Conservation (phyloP, 768 basidiomycete species). For the Tephrocybe sp. region DNA sequence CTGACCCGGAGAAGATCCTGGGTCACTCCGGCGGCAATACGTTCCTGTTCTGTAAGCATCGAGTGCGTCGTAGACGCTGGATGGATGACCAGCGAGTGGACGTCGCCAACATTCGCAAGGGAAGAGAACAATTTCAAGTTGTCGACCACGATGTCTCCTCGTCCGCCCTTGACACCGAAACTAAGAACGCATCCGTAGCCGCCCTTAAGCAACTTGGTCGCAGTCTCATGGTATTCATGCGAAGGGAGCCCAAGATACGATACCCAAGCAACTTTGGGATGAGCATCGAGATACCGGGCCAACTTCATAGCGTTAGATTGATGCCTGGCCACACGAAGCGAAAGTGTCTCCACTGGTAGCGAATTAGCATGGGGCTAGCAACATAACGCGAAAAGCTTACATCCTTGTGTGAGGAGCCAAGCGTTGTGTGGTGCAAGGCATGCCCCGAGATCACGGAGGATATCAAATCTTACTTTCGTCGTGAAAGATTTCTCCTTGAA, state of each 20-base stretch:
- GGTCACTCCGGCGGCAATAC: slow-evolving; percentile 46
- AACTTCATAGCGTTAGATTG: slow-evolving; percentile 47
- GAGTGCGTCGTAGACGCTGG: slow-evolving; percentile 59
- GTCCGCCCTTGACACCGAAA: slow-evolving; percentile 56
- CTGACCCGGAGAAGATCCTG: slow-evolving; percentile 55
- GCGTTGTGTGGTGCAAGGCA: slow-evolving; percentile 54
- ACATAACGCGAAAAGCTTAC: not conserved
- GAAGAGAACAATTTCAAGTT: slow-evolving; percentile 33
- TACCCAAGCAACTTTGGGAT: slow-evolving; percentile 61
- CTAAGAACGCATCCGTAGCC: slow-evolving; percentile 58
- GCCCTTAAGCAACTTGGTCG: slow-evolving; percentile 39
- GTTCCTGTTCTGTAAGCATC: slow-evolving; percentile 48
- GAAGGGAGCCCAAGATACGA: slow-evolving; percentile 54
- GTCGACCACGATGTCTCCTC: slow-evolving; percentile 31
- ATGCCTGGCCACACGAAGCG: slow-evolving; percentile 56
- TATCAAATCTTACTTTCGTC: slow-evolving; percentile 38
- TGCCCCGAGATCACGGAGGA: slow-evolving; percentile 54
- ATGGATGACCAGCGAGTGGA: slow-evolving; percentile 46
- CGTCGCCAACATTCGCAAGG: slow-evolving; percentile 30
- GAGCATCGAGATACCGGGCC: slow-evolving; percentile 43
- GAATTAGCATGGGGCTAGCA: slow-evolving; percentile 23
- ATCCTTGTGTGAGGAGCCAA: slow-evolving; percentile 56
- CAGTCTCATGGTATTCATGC: slow-evolving; percentile 50
- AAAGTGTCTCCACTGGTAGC: slow-evolving; percentile 56
- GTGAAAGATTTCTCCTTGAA: slow-evolving; percentile 20